These are phyloP conservation scores for Coniosporium apollinis DNA, from an alignment of 495 filamentous ascomycete genomes.

Conservation along the genomic window DNA sequence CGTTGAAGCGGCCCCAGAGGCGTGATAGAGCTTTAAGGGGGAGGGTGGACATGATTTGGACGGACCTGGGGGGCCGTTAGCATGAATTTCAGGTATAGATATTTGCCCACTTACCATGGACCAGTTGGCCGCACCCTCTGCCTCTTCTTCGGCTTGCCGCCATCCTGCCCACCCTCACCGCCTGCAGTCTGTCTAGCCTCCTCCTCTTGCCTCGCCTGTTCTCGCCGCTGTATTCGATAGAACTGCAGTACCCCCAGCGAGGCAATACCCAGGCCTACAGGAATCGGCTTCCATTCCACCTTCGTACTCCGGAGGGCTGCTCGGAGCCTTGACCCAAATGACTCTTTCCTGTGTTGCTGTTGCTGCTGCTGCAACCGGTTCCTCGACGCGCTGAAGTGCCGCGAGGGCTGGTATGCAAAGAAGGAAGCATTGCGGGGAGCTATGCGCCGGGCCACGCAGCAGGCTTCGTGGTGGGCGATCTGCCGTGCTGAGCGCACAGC, in stretches of 20 bases:
- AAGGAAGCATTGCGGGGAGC: conserved; percentile 16
- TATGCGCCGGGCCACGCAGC: too few relatives aligned
- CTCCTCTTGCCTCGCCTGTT: conserved; percentile 35
- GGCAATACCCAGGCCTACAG: conserved; percentile 71
- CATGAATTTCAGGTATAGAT: too few relatives aligned
- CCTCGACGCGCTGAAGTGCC: conserved; percentile 29
- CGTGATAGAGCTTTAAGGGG: conserved; percentile 88
- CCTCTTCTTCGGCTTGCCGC: conserved; percentile 38
- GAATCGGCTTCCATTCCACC: conserved; percentile 92
- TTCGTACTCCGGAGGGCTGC: conserved; percentile 55
- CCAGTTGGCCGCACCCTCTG: conserved; percentile 66
- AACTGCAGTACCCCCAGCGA: conserved; percentile 75
- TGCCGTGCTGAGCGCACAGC: not conserved
- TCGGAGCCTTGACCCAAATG: conserved; percentile 45
- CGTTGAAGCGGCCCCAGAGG: conserved; percentile 91
- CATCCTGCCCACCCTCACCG: conserved; percentile 15
- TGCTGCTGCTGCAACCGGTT: conserved; percentile 24
- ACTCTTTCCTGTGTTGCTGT: conserved; percentile 31
- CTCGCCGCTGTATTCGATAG: conserved; percentile 45
- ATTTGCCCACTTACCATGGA: conserved; percentile 47
- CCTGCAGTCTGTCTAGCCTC: conserved; percentile 19
- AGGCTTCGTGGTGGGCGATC: not conserved
- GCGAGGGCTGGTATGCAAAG: conserved; percentile 4
- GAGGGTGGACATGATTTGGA: conserved; percentile 90
- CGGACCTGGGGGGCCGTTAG: conserved; percentile 42